Base-by-base conservation (phyloP, 2,329 filamentous ascomycete genomes). In the Fusarium begoniae region DNA sequence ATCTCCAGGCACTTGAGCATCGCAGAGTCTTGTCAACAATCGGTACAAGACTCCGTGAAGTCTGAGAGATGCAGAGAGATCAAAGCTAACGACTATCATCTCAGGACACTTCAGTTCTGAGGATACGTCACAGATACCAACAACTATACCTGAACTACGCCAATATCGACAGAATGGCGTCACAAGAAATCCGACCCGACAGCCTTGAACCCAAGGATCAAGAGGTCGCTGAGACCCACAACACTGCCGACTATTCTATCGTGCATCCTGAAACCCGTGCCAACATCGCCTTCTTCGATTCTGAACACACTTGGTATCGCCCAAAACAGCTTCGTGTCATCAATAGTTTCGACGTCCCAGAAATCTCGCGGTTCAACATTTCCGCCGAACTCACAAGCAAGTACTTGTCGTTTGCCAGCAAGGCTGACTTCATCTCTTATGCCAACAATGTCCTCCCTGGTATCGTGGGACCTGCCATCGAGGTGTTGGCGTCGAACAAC, bases 301-400 rank as follows among this genome's bases (percentile, higher is more conserved):
- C 32, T 0, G 1, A 32, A 3, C 32, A 32, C 32, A 32, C 2
- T 32, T 1, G 32, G 13, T 32, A 2, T 32, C 32, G 2, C 2
- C 32, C 32, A 32, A 32, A 32, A 32, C 2, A 32, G 32, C 24
- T 50, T 32, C 47, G 28, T n/a, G 20, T 50, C 3, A 50, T 32
- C 4, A 12, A 32, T 14, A n/a, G 15, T 32, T 50, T 50, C 0
- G 28, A n/a, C 6, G 6, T 4, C 17, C 7, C 8, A n/a, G 0
- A 1, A 15, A 6, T n/a, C 5, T 32, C 47, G 20, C 20, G 14
- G 10, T 15, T 2, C 28, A 50, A 50, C 8, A 17, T 32, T 2
- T 30, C 47, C 14, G 28, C 17, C 24, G 2, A 50, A 7, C 47
- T 50, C 4, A 0, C 6, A 4, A 2, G 1, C 20, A 50, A 50